Conservation (phyloP, 2,329 filamentous ascomycete species). For the Botrytis elliptica region DNA sequence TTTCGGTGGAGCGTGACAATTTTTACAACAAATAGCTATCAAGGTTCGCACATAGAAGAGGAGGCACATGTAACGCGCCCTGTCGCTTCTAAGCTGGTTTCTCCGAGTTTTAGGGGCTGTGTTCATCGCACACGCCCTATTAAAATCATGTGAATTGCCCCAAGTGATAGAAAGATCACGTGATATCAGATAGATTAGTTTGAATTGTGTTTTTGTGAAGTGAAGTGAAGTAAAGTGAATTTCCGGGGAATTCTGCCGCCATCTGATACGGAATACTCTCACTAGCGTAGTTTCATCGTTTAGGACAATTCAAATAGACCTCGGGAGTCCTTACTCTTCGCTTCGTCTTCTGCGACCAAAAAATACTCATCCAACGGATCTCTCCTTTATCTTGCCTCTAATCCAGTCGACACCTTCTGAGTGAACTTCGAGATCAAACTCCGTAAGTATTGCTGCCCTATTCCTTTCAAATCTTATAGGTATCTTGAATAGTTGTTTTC, state of each 20-base stretch:
- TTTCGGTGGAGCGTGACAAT: no score
- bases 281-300: background rate
- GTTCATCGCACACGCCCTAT: no score
- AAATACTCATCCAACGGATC: background rate
- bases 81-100: no score
- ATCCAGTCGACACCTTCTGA: background rate
- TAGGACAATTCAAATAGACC: background rate
- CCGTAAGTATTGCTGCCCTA: background rate
- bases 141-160: background rate
- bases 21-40: no score
- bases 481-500: background rate
- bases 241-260: rapidly evolving
- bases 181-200: background rate
- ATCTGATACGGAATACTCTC: background rate
- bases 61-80: no score
- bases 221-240: background rate
- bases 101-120: no score
- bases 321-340: background rate
- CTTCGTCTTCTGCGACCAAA: background rate
- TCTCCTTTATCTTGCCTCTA: background rate
- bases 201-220: background rate
- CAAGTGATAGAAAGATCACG: background rate
- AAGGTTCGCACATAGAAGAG: no score
- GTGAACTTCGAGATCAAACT: background rate
- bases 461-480: background rate